Evolutionary conservation across 2,329 filamentous ascomycete genomes (phyloP), one percentile per base, ranked within the genome.

Genomic region (Arachnomyces sp.): DNA sequence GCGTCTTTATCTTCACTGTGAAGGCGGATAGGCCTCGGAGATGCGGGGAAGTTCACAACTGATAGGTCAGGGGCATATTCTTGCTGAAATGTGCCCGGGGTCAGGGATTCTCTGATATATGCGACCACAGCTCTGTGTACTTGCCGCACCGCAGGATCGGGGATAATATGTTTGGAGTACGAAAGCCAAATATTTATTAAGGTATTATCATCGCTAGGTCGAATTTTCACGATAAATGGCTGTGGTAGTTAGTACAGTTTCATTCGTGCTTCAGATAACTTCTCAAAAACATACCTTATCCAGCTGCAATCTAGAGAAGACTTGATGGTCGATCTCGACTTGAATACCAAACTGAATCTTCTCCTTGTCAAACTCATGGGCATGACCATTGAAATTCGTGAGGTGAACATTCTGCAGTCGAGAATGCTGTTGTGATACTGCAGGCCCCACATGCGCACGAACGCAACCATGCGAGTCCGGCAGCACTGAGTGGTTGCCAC

Each of bases 31-130:
- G 54, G 53, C 42, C 44, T 50, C 45, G 44, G 46, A 38, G 48
- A 43, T 21, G 54, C 44, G 11, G 54, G 53, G 35, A 53, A 56
- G 38, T 57, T 57, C 31, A 56, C 28, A 30, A 55, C 41, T 7
- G 54, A 57, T 21, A 48, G 40, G 28, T 49, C 38, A 8, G 47
- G 50, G 7, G 42, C 28, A 13, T 39, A 18, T n/a, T 31, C 31
- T 5, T 17, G 29, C 15, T 14, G 15, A 18, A 21, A 9, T 17
- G 31, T 32, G 13, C 40, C 31, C 13, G 37, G 28, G 7, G 38
- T 29, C 3, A 45, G 16, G 16, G 36, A 44, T 13, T 48, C 35
- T 6, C 36, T 36, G 9, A 54, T 28, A 28, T 40, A 36, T 9
- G 43, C 32, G 7, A 45, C 44, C 12, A 54, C 29, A n/a, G 42